Conservation (phyloP, 768 basidiomycete genomes). For the Antrodiella citrinella region DNA sequence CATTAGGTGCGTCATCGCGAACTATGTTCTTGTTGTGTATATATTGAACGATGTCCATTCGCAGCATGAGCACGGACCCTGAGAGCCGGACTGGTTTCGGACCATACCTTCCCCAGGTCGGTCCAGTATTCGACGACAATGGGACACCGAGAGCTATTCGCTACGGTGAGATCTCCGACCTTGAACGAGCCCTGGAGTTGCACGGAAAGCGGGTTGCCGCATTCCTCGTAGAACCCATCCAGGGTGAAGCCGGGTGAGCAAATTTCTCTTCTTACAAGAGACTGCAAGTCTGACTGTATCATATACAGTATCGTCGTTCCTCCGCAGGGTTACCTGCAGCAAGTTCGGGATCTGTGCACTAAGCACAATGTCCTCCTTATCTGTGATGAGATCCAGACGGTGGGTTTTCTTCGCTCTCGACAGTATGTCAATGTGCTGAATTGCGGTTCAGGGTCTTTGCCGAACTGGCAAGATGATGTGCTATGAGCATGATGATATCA, state of each 20-base stretch:
- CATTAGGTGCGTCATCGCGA: constrained; percentile 46
- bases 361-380: constrained; percentile 93
- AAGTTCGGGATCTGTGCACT: constrained; percentile 78
- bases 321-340: constrained; percentile 72
- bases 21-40: constrained; percentile 13
- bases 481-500: constrained; percentile 77
- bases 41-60: no score
- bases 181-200: constrained; percentile 72
- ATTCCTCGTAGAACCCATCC: constrained; percentile 95
- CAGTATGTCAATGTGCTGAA: constrained; percentile 3
- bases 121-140: constrained; percentile 59
- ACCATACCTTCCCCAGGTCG: constrained; percentile 81
- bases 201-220: constrained; percentile 83
- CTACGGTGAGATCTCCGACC: constrained; percentile 75
- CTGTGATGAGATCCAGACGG: constrained; percentile 97
- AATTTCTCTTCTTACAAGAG: not conserved
- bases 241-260: constrained; percentile 94
- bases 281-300: not conserved
- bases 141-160: constrained; percentile 55
- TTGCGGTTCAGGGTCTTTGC: constrained; percentile 59
- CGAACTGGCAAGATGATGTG: constrained; percentile 93
- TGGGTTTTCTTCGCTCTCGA: constrained; percentile 21
- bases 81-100: constrained; percentile 85
- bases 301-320: constrained; percentile 80
- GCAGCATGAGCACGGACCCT: constrained; percentile 91